Base-by-base conservation (phyloP, 140 eudicot genomes). In the Cichorium intybus region DNA sequence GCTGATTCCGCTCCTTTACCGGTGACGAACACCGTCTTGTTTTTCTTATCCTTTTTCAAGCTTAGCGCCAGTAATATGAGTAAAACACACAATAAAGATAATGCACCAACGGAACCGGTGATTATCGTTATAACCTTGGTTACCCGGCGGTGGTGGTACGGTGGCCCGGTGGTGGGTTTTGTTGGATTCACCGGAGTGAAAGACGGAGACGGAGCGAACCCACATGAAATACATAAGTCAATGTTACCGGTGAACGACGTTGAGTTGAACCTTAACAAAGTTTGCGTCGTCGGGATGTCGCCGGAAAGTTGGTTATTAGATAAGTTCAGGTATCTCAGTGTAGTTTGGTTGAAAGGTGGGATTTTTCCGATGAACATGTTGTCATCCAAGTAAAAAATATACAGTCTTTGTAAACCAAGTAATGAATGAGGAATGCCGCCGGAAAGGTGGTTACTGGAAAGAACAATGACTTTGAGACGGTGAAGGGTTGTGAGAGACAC, bases 71-170 rank as follows among this genome's bases (percentile, higher is more conserved):
- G 37, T 15, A 76, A 56, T 18, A 72, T 28, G 20, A 75, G 22
- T 45, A 76, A 27, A 33, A 68, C 52, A 26, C 79, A 70, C 2
- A 82, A 21, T 8, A 88, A 24, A 2, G 77, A 39, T 12, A 83
- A 24, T 31, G 83, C 91, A 27, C 85, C 90, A 5, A 78, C 59
- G 53, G 78, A 64, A 39, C 61, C 72, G 8, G 62, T 71, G 22
- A 86, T 64, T 5, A 85, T 77, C 18, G 65, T 60, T 9, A 79
- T 66, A 17, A 84, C 21, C 51, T 73, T 76, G n/a, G 21, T 49
- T 12, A 71, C 24, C n/a, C 64, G 64, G 28, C 41, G 56, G 6
- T 47, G 69, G 50, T 65, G 72, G 8, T 47, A 45, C 6, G 46
- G 29, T 18, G 69, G 68, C 59, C 68, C 75, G 60, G 28, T 59